Evolutionary conservation across 2,329 filamentous ascomycete genomes (phyloP).

Genomic region (Cladophialophora exuberans): DNA sequence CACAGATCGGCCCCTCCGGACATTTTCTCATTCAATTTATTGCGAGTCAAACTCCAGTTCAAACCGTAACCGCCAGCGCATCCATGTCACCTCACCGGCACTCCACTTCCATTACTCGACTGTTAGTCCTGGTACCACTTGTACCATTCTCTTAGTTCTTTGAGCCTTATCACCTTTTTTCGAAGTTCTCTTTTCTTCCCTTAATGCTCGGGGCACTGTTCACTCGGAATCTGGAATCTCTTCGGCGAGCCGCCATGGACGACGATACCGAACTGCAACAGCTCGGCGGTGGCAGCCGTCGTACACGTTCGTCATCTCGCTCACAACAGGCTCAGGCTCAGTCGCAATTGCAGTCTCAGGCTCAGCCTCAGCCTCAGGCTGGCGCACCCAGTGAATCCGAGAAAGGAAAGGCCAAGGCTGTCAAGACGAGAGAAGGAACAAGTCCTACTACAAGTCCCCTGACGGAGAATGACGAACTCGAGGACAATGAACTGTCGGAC

Average conservation of each 20-base stretch:
- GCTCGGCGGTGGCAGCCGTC: no score
- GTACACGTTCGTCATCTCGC: neutral
- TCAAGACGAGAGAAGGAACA: neutral
- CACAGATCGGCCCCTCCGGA: no score
- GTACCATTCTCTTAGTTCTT: neutral
- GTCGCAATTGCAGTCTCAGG: neutral
- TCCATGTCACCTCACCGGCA: no score
- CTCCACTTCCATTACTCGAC: no score
- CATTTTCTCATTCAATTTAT: no score
- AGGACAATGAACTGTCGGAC: neutral
- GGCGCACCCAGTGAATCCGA: neutral
- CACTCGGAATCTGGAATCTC: neutral
- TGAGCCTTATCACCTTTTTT: neutral
- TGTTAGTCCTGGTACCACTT: no score
- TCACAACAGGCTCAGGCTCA: neutral
- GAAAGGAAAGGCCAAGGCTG: neutral
- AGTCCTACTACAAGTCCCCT: constrained; percentile 4
- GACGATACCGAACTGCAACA: no score
- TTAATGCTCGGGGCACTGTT: constrained; percentile 7
- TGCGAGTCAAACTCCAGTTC: no score
- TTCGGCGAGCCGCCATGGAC: neutral
- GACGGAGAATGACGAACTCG: neutral
- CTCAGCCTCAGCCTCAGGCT: neutral
- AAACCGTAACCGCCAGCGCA: no score
- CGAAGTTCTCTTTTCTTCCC: neutral